Percentiles rank a stretch among this genome's conserved stretches.
Evolutionary conservation across 805 yeast genomes (phyloP).

Genomic region (Suhomyces kilbournensis): DNA sequence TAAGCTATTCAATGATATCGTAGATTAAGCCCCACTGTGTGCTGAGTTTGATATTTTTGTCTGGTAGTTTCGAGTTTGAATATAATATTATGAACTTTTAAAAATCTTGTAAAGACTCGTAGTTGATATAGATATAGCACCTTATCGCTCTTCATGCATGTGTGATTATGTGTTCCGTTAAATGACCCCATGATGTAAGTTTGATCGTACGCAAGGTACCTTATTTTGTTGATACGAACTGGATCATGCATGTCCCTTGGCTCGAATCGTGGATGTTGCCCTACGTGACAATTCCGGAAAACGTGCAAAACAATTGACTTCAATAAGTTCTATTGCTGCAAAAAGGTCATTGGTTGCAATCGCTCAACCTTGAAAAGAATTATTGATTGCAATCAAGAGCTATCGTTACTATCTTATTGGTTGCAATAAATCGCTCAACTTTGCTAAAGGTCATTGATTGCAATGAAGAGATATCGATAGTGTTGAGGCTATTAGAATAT

Average conservation of each 20-base stretch:
- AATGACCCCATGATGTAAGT: neutral
- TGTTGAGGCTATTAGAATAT: no score
- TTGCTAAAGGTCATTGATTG: no score
- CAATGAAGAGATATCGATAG: no score
- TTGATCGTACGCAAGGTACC: neutral
- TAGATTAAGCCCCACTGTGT: neutral
- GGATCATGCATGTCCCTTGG: neutral
- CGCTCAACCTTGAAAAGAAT: no score
- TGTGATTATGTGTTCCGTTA: neutral
- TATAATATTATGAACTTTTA: constrained; percentile 1
- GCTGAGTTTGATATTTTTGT: constrained; percentile 1
- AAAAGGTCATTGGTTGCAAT: no score
- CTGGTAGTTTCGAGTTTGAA: constrained; percentile 1
- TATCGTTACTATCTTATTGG: no score
- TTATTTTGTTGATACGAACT: neutral
- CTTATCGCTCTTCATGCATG: neutral
- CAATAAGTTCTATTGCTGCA: no score
- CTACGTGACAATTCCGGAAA: neutral
- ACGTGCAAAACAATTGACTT: neutral
- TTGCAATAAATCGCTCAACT: no score
- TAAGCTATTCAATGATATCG: constrained; percentile 31
- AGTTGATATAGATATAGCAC: neutral
- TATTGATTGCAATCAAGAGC: no score
- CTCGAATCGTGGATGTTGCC: neutral
- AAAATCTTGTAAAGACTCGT: neutral